phyloP scores from a whole-genome alignment of 495 filamentous ascomycete genomes.

The Thozetella sp. region DNA sequence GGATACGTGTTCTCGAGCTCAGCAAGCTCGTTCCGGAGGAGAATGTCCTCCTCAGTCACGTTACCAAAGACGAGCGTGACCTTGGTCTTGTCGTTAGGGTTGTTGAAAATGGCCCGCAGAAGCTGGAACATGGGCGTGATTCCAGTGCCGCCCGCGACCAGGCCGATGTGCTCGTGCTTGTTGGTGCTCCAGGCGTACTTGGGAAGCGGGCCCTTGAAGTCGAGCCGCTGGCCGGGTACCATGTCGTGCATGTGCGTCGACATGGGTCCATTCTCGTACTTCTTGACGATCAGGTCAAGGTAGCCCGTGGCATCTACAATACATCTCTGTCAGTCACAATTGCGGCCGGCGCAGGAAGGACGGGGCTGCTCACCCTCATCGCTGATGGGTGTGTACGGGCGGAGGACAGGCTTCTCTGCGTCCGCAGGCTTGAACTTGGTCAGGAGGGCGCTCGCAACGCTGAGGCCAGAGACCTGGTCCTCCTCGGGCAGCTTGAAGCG shows the following conservation, averaged over 20 bases:
- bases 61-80: slow-evolving; percentile 94
- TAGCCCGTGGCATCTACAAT: slow-evolving; percentile 66
- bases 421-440: slow-evolving; percentile 82
- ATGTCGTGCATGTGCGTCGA: slow-evolving; percentile 83
- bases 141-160: slow-evolving; percentile 93
- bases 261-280: slow-evolving; percentile 90
- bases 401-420: slow-evolving; percentile 78
- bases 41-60: slow-evolving; percentile 80
- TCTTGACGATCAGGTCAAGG: slow-evolving; percentile 89
- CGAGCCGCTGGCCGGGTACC: slow-evolving; percentile 75
- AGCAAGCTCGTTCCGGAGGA: slow-evolving; percentile 81
- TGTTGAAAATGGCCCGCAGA: slow-evolving; percentile 82
- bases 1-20: slow-evolving; percentile 90
- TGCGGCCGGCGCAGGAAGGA: not conserved
- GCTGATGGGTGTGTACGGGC: slow-evolving; percentile 90
- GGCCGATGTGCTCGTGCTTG: slow-evolving; percentile 91
- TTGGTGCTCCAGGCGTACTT: slow-evolving; percentile 93
- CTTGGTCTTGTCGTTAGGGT: slow-evolving; percentile 95
- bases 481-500: slow-evolving; percentile 82
- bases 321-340: not conserved
- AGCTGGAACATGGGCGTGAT: slow-evolving; percentile 95
- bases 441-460: slow-evolving; percentile 80
- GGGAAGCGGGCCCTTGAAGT: slow-evolving; percentile 92
- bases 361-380: slow-evolving; percentile 67
- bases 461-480: slow-evolving; percentile 80